Percentiles rank a stretch among this genome's conserved stretches.
Evolutionary conservation across 495 filamentous ascomycete species (phyloP).

Genomic region (Neurospora terricola): DNA sequence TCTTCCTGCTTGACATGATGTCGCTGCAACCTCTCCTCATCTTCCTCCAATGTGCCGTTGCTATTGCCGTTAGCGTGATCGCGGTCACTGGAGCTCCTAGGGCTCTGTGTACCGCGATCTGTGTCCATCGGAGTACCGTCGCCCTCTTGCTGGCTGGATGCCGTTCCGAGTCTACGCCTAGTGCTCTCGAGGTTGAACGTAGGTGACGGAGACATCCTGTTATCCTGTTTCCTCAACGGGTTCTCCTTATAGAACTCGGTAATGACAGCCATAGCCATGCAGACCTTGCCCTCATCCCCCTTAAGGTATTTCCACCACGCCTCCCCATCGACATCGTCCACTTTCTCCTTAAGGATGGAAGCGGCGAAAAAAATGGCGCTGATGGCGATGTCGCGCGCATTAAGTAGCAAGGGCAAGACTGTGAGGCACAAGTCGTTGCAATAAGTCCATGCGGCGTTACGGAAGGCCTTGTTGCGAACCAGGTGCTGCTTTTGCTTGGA

Average conservation of each 20-base stretch:
- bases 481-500: conserved; percentile 17
- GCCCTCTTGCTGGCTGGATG: conserved; percentile 8
- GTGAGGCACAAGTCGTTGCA: conserved; percentile 82
- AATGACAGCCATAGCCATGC: conserved; percentile 57
- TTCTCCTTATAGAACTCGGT: conserved; percentile 65
- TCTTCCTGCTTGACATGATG: not conserved
- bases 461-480: conserved; percentile 61
- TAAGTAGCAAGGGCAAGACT: conserved; percentile 72
- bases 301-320: conserved; percentile 77
- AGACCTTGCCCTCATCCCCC: conserved; percentile 52
- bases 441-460: conserved; percentile 84
- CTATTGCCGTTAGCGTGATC: not conserved
- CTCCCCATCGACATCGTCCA: conserved; percentile 66
- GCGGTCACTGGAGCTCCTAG: not conserved
- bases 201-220: conserved; percentile 32
- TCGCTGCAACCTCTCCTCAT: not conserved
- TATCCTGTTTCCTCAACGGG: conserved; percentile 40
- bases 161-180: conserved; percentile 25
- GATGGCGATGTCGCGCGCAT: conserved; percentile 68
- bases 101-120: conserved; percentile 23
- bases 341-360: conserved; percentile 53
- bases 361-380: conserved; percentile 79
- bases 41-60: not conserved
- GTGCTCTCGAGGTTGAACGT: conserved; percentile 38
- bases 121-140: conserved; percentile 9